Percentiles rank a stretch among this genome's conserved stretches.
Conservation (phyloP, 345 rosid genomes). For the Heritiera littoralis region DNA sequence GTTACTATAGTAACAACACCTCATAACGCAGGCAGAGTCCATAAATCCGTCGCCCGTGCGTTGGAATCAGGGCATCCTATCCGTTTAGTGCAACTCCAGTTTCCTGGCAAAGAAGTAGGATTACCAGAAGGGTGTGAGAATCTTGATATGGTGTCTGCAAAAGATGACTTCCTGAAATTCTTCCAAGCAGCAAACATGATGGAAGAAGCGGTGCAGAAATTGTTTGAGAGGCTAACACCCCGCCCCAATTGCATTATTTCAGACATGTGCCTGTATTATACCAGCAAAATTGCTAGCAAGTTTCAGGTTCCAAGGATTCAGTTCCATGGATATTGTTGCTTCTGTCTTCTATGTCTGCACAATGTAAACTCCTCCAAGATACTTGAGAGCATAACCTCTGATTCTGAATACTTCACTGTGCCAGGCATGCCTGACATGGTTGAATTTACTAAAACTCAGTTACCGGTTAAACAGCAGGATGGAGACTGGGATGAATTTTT, state of each 20-base stretch:
- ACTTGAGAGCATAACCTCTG: slow-evolving; percentile 17
- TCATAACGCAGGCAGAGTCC: slow-evolving; percentile 32
- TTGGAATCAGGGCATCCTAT: slow-evolving; percentile 22
- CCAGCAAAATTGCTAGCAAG: slow-evolving; percentile 37
- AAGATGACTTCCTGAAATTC: slow-evolving; percentile 17
- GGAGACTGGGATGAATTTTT: slow-evolving; percentile 6
- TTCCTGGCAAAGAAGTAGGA: slow-evolving; percentile 31
- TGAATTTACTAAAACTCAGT: slow-evolving; percentile 32
- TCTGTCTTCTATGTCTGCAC: slow-evolving; percentile 33
- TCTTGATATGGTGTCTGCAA: slow-evolving; percentile 29
- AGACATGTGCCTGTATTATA: slow-evolving; percentile 38
- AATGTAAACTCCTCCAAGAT: slow-evolving; percentile 24
- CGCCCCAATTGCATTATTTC: slow-evolving; percentile 49
- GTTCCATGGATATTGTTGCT: slow-evolving; percentile 46
- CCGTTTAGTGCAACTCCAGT: slow-evolving; percentile 27
- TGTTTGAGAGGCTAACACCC: slow-evolving; percentile 32
- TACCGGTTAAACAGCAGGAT: slow-evolving; percentile 19
- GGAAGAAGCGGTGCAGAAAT: slow-evolving; percentile 29
- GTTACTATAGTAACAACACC: slow-evolving; percentile 53
- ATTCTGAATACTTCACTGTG: slow-evolving; percentile 24
- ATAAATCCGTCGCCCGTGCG: slow-evolving; percentile 14
- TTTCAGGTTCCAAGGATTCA: slow-evolving; percentile 47
- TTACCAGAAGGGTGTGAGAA: slow-evolving; percentile 43
- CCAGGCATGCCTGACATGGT: slow-evolving; percentile 33
- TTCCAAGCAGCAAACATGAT: slow-evolving; percentile 30